Conservation (phyloP, 805 yeast species). For the Lachancea fermentati region DNA sequence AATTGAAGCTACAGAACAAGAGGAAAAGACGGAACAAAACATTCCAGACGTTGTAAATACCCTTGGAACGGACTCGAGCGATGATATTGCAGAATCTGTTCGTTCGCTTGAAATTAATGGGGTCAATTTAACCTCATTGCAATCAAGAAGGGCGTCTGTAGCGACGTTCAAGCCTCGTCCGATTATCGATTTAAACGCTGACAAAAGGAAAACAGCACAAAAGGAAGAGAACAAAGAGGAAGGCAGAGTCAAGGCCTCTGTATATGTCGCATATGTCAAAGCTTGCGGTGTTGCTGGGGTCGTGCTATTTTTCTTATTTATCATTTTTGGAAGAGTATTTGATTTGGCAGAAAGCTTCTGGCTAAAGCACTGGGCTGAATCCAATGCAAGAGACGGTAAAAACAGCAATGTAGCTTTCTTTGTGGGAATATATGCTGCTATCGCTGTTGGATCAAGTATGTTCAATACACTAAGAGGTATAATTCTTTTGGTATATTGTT, state of each 20-base stretch:
- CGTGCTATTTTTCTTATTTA: conserved; percentile 33
- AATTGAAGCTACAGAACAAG: conserved; percentile 17
- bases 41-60: conserved; percentile 17
- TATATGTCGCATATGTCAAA: conserved; percentile 48
- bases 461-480: conserved; percentile 43
- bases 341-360: conserved; percentile 49
- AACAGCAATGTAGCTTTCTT: conserved; percentile 42
- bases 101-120: conserved; percentile 7
- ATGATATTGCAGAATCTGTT: not conserved
- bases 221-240: conserved; percentile 48
- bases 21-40: conserved; percentile 5
- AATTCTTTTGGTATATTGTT: conserved; percentile 46
- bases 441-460: conserved; percentile 50
- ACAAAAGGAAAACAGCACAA: conserved; percentile 39
- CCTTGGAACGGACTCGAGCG: conserved; percentile 8
- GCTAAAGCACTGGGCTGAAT: conserved; percentile 67
- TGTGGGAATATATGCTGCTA: conserved; percentile 48
- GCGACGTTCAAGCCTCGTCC: conserved; percentile 50
- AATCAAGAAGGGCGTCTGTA: conserved; percentile 52
- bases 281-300: conserved; percentile 55
- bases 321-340: conserved; percentile 35
- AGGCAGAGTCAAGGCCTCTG: conserved; percentile 53
- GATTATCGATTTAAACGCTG: conserved; percentile 24
- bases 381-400: conserved; percentile 35
- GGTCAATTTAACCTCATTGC: conserved; percentile 8